phyloP scores from a whole-genome alignment of 1,284 basidiomycete species.

The Pseudozyma thailandica region DNA sequence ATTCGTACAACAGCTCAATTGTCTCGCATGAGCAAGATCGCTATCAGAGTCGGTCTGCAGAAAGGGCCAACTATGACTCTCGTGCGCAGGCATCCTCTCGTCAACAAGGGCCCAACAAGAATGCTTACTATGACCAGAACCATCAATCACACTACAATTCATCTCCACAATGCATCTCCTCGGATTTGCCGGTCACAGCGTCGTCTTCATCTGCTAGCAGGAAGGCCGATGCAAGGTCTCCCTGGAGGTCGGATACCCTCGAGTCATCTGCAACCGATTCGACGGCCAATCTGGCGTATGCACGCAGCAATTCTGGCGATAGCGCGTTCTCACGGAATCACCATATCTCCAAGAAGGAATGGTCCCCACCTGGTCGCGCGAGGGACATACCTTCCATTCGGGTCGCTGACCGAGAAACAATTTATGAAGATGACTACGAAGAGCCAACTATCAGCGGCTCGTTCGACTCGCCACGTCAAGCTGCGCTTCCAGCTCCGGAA shows the following conservation, averaged over 20 bases:
- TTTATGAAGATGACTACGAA: slow-evolving; percentile 51
- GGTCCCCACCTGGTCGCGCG: neutral
- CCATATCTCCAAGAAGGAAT: neutral
- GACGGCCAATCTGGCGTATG: slow-evolving; percentile 22
- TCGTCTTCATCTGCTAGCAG: neutral
- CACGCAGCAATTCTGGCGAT: slow-evolving; percentile 23
- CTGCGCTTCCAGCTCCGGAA: slow-evolving; percentile 15
- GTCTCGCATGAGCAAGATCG: neutral
- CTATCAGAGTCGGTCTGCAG: neutral
- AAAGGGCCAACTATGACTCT: neutral
- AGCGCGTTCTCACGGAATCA: slow-evolving; percentile 11
- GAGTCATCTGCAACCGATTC: slow-evolving; percentile 22
- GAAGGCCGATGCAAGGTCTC: neutral
- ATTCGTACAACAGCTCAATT: neutral
- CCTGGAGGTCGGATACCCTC: slow-evolving; percentile 14
- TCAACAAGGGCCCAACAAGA: neutral
- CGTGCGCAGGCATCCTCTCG: neutral
- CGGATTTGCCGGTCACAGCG: neutral
- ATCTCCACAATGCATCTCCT: neutral
- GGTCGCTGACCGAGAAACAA: slow-evolving; percentile 25
- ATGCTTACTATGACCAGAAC: neutral
- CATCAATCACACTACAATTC: neutral
- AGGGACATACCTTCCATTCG: slow-evolving; percentile 2
- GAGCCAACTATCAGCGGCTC: slow-evolving; percentile 9
- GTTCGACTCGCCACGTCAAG: slow-evolving; percentile 5